Evolutionary conservation across 768 basidiomycete genomes (phyloP).

Genomic region (Crassisporium funariophilum): DNA sequence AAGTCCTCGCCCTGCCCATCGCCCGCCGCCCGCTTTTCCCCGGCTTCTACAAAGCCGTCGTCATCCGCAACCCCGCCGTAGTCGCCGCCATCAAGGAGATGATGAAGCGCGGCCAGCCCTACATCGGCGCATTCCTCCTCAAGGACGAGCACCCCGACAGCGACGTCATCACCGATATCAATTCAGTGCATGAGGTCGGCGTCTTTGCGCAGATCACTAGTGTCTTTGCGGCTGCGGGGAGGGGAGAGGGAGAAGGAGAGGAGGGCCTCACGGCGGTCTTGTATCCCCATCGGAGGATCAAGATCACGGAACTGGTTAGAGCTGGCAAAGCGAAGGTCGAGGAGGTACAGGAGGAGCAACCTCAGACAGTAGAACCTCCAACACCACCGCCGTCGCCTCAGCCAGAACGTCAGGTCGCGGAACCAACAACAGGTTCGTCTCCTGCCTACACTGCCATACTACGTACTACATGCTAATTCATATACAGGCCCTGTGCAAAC

Average conservation of each 20-base stretch:
- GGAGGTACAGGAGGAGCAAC: slow-evolving; percentile 44
- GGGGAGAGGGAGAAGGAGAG: slow-evolving; percentile 70
- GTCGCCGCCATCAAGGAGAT: slow-evolving; percentile 95
- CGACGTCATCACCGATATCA: slow-evolving; percentile 87
- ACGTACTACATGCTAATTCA: background rate
- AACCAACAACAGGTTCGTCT: slow-evolving; percentile 5
- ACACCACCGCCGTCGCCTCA: slow-evolving; percentile 37
- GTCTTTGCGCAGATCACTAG: slow-evolving; percentile 98
- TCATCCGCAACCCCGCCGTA: slow-evolving; percentile 87
- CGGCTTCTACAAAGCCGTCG: slow-evolving; percentile 97
- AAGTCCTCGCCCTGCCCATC: slow-evolving; percentile 93
- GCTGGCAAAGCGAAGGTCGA: slow-evolving; percentile 42
- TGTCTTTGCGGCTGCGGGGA: slow-evolving; percentile 67
- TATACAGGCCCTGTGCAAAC: slow-evolving; percentile 71
- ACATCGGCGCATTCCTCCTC: slow-evolving; percentile 94
- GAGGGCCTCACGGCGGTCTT: slow-evolving; percentile 94
- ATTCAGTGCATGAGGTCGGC: slow-evolving; percentile 89
- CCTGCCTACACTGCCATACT: background rate
- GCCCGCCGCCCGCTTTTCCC: slow-evolving; percentile 95
- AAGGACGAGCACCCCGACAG: slow-evolving; percentile 93
- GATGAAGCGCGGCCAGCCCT: slow-evolving; percentile 96
- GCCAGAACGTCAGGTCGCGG: slow-evolving; percentile 17
- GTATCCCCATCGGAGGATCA: slow-evolving; percentile 90
- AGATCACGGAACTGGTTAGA: slow-evolving; percentile 85
- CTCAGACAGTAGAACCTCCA: slow-evolving; percentile 52